Evolutionary conservation across 140 eudicot genomes (phyloP), one percentile per base, ranked within the genome.

Genomic region (Flaveria floridana): DNA sequence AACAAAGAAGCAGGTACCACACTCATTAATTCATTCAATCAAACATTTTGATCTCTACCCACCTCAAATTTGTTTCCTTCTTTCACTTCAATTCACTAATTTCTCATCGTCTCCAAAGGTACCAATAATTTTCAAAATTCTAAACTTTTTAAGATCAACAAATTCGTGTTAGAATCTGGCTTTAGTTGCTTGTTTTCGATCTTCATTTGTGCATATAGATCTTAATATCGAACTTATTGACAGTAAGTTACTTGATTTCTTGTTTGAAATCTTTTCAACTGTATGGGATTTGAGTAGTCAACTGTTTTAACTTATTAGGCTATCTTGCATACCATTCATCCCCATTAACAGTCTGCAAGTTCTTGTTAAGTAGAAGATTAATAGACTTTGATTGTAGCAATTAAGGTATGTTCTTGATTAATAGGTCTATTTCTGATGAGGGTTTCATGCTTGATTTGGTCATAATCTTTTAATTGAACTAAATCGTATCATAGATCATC

Each of bases 281-380:
- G 48, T 55, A 44, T 55, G 12, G 4, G 50, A 13, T 68, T 7
- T 21, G n/a, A 14, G 4, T 68, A 68, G 76, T 77, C 70, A 68
- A 55, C 79, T 75, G 25, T 65, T 34, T 75, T 19, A 75, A 64
- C 80, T 67, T 65, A 56, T 25, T 65, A 75, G 53, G 56, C 57
- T 70, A 55, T n/a, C 9, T 72, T 34, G 50, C 15, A 65, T 65
- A 65, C 25, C 18, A 26, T 26, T 26, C 2, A 62, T 62, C 20
- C 20, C 42, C 72, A 75, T 64, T 30, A 75, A 30, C 79, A 51
- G 72, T 21, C 41, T 41, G 7, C 42, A 37, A 56, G 67, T 56
- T 72, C 71, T 72, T 56, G 67, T 15, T 30, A 71, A 25, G 10
- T 25, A 1, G 37, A 64, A 34, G 41, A 34, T 34, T 34, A 8